phyloP scores from a whole-genome alignment of 208 protist genomes.

The Trypanosoma theileri region DNA sequence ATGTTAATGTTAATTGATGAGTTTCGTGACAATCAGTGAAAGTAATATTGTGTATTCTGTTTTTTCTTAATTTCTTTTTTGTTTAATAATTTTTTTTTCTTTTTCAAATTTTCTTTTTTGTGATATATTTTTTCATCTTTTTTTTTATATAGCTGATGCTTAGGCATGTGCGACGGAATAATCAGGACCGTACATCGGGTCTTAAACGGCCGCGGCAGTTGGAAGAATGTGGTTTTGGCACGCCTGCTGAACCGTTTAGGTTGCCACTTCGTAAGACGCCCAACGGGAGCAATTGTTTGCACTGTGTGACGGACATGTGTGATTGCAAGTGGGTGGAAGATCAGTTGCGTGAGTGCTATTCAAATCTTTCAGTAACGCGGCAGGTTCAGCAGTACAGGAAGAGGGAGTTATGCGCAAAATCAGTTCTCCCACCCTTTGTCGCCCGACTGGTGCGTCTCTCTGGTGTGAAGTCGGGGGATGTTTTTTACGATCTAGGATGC shows the following conservation, averaged over 20 bases:
- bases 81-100: slow-evolving; percentile 11
- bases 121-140: slow-evolving; percentile 11
- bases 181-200: not conserved
- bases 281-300: slow-evolving; percentile 53
- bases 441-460: slow-evolving; percentile 52
- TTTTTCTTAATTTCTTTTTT: slow-evolving; percentile 25
- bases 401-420: slow-evolving; percentile 85
- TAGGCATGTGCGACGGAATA: slow-evolving; percentile 33
- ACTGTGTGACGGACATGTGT: slow-evolving; percentile 51
- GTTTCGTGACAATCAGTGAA: too few relatives aligned
- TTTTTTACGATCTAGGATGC: slow-evolving; percentile 83
- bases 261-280: slow-evolving; percentile 43
- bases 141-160: slow-evolving; percentile 43
- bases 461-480: slow-evolving; percentile 35
- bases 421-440: slow-evolving; percentile 79
- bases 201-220: not conserved
- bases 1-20: too few relatives aligned
- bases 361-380: slow-evolving; percentile 44
- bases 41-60: too few relatives aligned
- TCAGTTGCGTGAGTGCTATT: slow-evolving; percentile 50
- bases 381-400: slow-evolving; percentile 40
- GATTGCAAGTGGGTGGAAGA: slow-evolving; percentile 48
- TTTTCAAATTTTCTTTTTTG: slow-evolving; percentile 13
- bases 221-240: slow-evolving; percentile 39
- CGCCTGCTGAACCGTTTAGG: slow-evolving; percentile 43